Base-by-base conservation (phyloP, 225 moss, liverwort and hornwort species). In the Physcomitrium patens region DNA sequence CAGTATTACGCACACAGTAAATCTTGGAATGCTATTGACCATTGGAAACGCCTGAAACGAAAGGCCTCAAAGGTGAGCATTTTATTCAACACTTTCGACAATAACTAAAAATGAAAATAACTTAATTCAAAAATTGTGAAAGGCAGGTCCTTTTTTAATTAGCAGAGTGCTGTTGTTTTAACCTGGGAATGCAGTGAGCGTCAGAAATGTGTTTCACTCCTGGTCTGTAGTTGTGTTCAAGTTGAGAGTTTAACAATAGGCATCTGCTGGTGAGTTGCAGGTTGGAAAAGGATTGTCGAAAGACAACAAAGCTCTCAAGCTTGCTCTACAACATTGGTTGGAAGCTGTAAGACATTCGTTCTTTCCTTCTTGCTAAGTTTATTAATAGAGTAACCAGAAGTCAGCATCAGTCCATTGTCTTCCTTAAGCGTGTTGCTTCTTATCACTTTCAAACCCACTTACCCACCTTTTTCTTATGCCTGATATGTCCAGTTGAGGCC, bases 291-390 rank as follows among this genome's bases (percentile, higher is more conserved):
- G 97, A 59, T 81, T 94, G 76, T 90, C 89, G 24, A 94, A 87
- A 69, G 74, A 97, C 55, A 81, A 84, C 46, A 84, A 86, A 68
- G 97, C 94, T 43, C 84, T 90, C 57, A 89, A 94, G 77, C 84
- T 97, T 60, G 87, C 84, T 73, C 78, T 94, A 1, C 86, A 89
- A 54, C 92, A 97, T 76, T 97, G 96, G 94, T 94, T 97, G 60
- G 94, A 97, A 89, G 97, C 97, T 73, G 96, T 94, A 77, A 89
- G 94, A 66, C 18, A 43, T 66, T 41, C 57, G 10, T 18, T 22
- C 53, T 55, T 69, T 45, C 61, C 11, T 22, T 16, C 20, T 68
- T 9, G 49, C 19, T 23, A 10, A 44, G 57, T 46, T 1, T 12
- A 1, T 43, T 24, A 23, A 31, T 28, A 52, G 19, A 45, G 44